Conservation (phyloP, 2,329 filamentous ascomycete species). For the Huntiella savannae region DNA sequence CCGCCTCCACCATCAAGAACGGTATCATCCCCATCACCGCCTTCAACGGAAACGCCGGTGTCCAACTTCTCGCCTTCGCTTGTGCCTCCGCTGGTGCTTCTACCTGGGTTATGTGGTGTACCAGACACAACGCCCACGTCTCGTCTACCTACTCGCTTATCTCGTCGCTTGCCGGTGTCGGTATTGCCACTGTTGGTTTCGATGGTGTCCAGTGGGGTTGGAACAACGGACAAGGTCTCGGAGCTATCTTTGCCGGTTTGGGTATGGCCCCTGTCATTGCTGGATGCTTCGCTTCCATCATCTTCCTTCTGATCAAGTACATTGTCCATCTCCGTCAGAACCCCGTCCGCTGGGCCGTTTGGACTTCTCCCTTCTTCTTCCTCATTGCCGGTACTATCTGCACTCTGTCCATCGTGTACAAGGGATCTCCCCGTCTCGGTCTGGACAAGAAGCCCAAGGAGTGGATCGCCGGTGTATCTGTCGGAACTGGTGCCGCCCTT, state of each 20-base stretch:
- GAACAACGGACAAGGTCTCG: slow-evolving; percentile 48
- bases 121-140: slow-evolving; percentile 51
- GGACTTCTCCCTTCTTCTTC: slow-evolving; percentile 57
- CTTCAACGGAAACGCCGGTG: slow-evolving; percentile 41
- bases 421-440: slow-evolving; percentile 51
- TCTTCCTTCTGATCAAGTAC: slow-evolving; percentile 55
- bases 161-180: slow-evolving; percentile 49
- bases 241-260: slow-evolving; percentile 52
- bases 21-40: slow-evolving; percentile 44
- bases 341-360: slow-evolving; percentile 54
- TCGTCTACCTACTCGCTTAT: slow-evolving; percentile 56
- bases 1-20: slow-evolving; percentile 64
- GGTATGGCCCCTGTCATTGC: slow-evolving; percentile 53
- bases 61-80: slow-evolving; percentile 49
- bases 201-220: slow-evolving; percentile 47
- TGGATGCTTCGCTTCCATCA: slow-evolving; percentile 42
- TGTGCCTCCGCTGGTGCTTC: slow-evolving; percentile 46
- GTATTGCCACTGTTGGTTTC: slow-evolving; percentile 46
- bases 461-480: slow-evolving; percentile 47
- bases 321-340: slow-evolving; percentile 54
- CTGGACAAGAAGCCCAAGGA: slow-evolving; percentile 46
- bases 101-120: slow-evolving; percentile 67
- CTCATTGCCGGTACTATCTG: slow-evolving; percentile 56
- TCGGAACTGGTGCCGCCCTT: slow-evolving; percentile 44
- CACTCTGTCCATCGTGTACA: slow-evolving; percentile 63